A percentile compares a stretch with the other conserved stretches of the same genome.
phyloP scores from a whole-genome alignment of 2,329 filamentous ascomycete genomes.

The Arachnomyces sp. region DNA sequence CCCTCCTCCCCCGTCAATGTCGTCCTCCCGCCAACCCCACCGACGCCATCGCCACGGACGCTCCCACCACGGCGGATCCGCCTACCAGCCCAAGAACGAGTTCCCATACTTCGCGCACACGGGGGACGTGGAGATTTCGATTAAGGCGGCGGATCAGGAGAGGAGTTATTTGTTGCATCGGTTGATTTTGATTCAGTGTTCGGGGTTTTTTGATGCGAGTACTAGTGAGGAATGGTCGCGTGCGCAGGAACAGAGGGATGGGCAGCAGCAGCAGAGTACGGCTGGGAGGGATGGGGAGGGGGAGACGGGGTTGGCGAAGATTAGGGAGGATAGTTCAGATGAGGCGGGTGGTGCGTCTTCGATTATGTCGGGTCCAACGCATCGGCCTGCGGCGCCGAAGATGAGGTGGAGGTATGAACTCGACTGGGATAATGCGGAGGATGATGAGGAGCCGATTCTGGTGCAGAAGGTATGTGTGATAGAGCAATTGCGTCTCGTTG shows the following conservation, averaged over 20 bases:
- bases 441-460: conserved; percentile 76
- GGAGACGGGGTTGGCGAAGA: conserved; percentile 26
- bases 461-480: conserved; percentile 61
- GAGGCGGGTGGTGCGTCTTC: conserved; percentile 31
- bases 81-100: conserved; percentile 70
- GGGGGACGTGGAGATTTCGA: conserved; percentile 84
- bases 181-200: conserved; percentile 80
- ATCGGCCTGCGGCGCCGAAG: conserved; percentile 38
- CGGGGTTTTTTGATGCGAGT: conserved; percentile 79
- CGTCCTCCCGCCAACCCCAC: conserved; percentile 55
- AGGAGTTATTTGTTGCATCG: conserved; percentile 81
- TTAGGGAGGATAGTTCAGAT: conserved; percentile 28
- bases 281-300: conserved; percentile 47
- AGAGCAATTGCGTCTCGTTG: conserved; percentile 1
- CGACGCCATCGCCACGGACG: conserved; percentile 67
- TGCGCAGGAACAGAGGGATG: conserved; percentile 20
- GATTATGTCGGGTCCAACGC: conserved; percentile 28
- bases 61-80: conserved; percentile 66
- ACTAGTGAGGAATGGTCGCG: conserved; percentile 70
- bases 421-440: conserved; percentile 59
- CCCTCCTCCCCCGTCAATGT: conserved; percentile 53
- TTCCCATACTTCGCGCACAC: conserved; percentile 86
- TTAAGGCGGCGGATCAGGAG: conserved; percentile 61
- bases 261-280: conserved; percentile 35
- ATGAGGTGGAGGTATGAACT: conserved; percentile 81